Percentiles rank a stretch among this genome's conserved stretches.
Evolutionary conservation across 2,329 filamentous ascomycete genomes (phyloP).

Genomic region (Ceratocystis huliohia): DNA sequence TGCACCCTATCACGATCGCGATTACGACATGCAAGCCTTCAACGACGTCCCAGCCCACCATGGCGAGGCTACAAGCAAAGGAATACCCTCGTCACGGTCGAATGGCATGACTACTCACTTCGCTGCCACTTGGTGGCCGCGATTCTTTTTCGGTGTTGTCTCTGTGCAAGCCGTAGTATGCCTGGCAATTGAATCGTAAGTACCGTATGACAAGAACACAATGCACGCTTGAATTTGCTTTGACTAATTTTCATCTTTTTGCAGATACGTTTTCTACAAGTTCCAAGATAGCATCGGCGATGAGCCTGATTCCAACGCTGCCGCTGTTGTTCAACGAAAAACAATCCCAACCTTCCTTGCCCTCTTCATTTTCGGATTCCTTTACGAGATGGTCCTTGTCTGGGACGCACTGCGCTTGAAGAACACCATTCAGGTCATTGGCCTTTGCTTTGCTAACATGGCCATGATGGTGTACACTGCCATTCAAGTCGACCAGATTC

Average conservation of each 20-base stretch:
- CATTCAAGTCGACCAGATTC: slow-evolving; percentile 85
- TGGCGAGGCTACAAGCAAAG: not conserved
- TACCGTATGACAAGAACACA: slow-evolving; percentile 22
- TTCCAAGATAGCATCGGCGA: slow-evolving; percentile 56
- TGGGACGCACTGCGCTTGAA: slow-evolving; percentile 90
- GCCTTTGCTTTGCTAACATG: slow-evolving; percentile 82
- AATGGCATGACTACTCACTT: slow-evolving; percentile 44
- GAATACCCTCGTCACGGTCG: slow-evolving; percentile 5
- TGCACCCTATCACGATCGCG: slow-evolving; percentile 12
- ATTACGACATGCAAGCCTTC: slow-evolving; percentile 17
- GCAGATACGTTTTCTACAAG: slow-evolving; percentile 75
- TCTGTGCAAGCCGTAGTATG: slow-evolving; percentile 66
- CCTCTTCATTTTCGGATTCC: slow-evolving; percentile 91
- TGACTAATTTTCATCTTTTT: not conserved
- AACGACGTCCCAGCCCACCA: slow-evolving; percentile 6
- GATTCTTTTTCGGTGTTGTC: slow-evolving; percentile 65
- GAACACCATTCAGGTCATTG: slow-evolving; percentile 97
- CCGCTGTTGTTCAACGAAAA: slow-evolving; percentile 38
- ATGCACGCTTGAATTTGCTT: not conserved
- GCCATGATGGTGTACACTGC: slow-evolving; percentile 85
- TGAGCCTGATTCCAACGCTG: slow-evolving; percentile 28
- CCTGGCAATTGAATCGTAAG: slow-evolving; percentile 76
- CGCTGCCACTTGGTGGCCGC: slow-evolving; percentile 77
- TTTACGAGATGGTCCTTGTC: slow-evolving; percentile 80
- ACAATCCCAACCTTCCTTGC: slow-evolving; percentile 92